A percentile compares a stretch with the other conserved stretches of the same genome.
Evolutionary conservation across 208 protist species (phyloP).

Genomic region (Crithidia brevicula): DNA sequence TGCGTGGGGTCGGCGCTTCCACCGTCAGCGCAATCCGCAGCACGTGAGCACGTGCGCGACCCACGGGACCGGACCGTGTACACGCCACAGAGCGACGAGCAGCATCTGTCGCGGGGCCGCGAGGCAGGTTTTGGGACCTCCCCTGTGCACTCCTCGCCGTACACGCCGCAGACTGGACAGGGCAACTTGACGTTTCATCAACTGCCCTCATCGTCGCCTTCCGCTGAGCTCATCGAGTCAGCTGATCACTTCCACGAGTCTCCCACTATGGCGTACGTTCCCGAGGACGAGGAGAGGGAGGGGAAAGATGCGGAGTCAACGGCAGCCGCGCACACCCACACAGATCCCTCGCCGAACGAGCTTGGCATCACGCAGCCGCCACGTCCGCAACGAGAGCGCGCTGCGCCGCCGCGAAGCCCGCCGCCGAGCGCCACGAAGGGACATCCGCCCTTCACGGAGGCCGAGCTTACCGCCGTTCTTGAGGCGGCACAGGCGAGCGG

Average conservation of each 20-base stretch:
- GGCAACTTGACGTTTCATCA: neutral
- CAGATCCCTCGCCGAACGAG: neutral
- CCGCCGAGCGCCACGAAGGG: neutral
- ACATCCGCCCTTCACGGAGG: slow-evolving; percentile 27
- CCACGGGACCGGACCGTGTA: no score
- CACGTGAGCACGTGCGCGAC: no score
- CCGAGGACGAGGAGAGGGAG: neutral
- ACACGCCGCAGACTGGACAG: neutral
- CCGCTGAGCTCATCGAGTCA: neutral
- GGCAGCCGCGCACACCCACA: neutral
- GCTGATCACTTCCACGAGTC: neutral
- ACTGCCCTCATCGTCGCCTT: neutral
- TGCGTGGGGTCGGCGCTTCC: no score
- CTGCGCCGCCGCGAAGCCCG: neutral
- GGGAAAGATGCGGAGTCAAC: neutral
- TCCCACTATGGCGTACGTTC: neutral
- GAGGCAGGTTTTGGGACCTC: neutral
- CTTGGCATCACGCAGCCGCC: slow-evolving; percentile 14
- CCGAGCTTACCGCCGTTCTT: slow-evolving; percentile 29
- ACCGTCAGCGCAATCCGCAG: no score
- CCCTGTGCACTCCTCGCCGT: neutral
- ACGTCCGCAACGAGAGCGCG: neutral
- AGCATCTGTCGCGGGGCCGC: neutral
- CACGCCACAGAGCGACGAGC: neutral
- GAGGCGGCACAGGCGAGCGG: neutral